Base-by-base conservation (phyloP, 1,139 yeast genomes). In the Debaryomyces coudertii region DNA sequence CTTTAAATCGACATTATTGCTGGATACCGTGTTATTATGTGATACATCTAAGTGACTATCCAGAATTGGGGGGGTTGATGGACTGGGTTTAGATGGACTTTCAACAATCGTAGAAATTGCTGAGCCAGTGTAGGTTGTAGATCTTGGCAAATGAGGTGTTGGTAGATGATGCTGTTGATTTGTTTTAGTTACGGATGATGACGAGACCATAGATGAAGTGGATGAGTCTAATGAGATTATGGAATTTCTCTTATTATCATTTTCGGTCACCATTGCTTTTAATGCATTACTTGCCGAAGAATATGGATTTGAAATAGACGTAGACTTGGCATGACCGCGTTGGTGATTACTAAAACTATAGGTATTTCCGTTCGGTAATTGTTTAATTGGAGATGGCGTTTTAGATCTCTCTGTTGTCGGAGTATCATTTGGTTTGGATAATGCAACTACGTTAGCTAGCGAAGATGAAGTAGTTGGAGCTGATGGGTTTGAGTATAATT, bases 201-300 rank as follows among this genome's bases (percentile, higher is more conserved):
- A 42, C 9, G 39, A 15, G n/a, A 23, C 28, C 39, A 34, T 33
- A 33, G 28, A 20, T n/a, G 38, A 38, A 40, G 36, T 46, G 7
- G 48, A 37, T 24, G 61, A 54, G 22, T 59, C 63, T 38, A 58
- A 43, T 2, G 63, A 56, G 2, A 58, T 40, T 7, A 54, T 41
- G n/a, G 66, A 59, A 41, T 49, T 54, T 36, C 65, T 45, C 45
- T 56, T 58, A 37, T 31, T 61, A 45, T 67, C 60, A 24, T 63
- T 60, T 42, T 76, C 79, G 43, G 62, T 61, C 12, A 82, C 88
- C 42, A 84, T 85, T 0, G 90, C 89, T 58, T 83, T 87, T 51
- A 85, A 68, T 9, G 85, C 90, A 49, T 73, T 61, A 39, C 87
- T 80, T 7, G 89, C 89, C 7, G 87, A 71, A 2, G 80, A 68